phyloP scores from a whole-genome alignment of 1,284 basidiomycete genomes.

The Cutaneotrichosporon dermatis region DNA sequence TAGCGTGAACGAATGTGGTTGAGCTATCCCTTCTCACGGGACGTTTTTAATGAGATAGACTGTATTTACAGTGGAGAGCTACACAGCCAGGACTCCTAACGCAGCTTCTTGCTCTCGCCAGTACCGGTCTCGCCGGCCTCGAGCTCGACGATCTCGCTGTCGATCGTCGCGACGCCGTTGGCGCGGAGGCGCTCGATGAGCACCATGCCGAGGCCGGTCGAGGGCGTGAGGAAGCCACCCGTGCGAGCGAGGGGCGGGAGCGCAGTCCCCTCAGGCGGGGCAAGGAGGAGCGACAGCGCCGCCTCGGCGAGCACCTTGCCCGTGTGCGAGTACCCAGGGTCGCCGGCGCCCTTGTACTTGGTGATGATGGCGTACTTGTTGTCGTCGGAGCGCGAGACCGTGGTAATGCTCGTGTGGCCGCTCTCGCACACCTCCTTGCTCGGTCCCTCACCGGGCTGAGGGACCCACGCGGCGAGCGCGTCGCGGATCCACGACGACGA shows the following conservation, averaged over 20 bases:
- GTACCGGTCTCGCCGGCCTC: neutral
- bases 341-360: conserved; percentile 63
- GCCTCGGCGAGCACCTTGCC: conserved; percentile 71
- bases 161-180: conserved; percentile 26
- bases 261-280: conserved; percentile 48
- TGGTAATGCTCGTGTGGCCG: conserved; percentile 59
- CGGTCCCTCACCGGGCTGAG: conserved; percentile 61
- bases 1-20: no score
- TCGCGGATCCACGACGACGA: conserved; percentile 39
- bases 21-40: no score
- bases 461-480: conserved; percentile 51
- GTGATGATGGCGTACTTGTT: conserved; percentile 57
- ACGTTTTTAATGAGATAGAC: no score
- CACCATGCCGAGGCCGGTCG: conserved; percentile 68
- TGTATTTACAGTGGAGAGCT: no score
- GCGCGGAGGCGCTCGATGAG: conserved; percentile 60
- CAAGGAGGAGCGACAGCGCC: conserved; percentile 62
- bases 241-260: conserved; percentile 57
- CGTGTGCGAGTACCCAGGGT: conserved; percentile 71
- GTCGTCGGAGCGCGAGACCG: conserved; percentile 55
- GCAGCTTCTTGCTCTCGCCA: conserved; percentile 6
- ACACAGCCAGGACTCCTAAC: no score
- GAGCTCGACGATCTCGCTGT: conserved; percentile 22
- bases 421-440: conserved; percentile 48
- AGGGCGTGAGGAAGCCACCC: conserved; percentile 75